Evolutionary conservation across 805 yeast genomes (phyloP).

Genomic region (Candida ortonii): DNA sequence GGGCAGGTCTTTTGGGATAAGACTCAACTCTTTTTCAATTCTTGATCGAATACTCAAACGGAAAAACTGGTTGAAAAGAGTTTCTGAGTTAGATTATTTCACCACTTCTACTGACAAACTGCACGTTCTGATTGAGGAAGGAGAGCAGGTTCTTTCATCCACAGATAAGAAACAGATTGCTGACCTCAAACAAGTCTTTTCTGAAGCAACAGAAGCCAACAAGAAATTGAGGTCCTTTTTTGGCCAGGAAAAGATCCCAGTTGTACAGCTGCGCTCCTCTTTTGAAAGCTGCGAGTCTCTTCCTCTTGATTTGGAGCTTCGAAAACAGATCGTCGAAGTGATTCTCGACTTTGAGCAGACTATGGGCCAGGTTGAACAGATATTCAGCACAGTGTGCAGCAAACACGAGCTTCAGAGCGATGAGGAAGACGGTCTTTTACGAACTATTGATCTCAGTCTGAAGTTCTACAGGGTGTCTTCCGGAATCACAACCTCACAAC

Average conservation of each 20-base stretch:
- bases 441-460: conserved; percentile 13
- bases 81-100: conserved; percentile 24
- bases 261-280: conserved; percentile 7
- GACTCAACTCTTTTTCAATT: conserved; percentile 44
- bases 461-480: conserved; percentile 9
- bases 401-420: conserved; percentile 3
- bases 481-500: conserved; percentile 3
- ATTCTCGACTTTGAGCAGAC: conserved; percentile 74
- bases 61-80: conserved; percentile 37
- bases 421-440: conserved; percentile 19
- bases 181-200: conserved; percentile 13
- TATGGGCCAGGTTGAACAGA: conserved; percentile 27
- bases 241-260: conserved; percentile 2
- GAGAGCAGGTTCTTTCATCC: conserved; percentile 16
- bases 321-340: conserved; percentile 59
- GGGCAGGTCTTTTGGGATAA: conserved; percentile 61
- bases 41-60: conserved; percentile 39
- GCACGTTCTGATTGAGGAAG: conserved; percentile 24
- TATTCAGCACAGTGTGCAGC: conserved; percentile 8
- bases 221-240: conserved; percentile 6
- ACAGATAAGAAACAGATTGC: conserved; percentile 16
- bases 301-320: conserved; percentile 14
- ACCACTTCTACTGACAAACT: conserved; percentile 22
- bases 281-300: conserved; percentile 14
- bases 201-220: conserved; percentile 16